These are phyloP conservation scores for Lepiota brunneoincarnata DNA, from an alignment of 768 basidiomycete species.

Conservation along the genomic window DNA sequence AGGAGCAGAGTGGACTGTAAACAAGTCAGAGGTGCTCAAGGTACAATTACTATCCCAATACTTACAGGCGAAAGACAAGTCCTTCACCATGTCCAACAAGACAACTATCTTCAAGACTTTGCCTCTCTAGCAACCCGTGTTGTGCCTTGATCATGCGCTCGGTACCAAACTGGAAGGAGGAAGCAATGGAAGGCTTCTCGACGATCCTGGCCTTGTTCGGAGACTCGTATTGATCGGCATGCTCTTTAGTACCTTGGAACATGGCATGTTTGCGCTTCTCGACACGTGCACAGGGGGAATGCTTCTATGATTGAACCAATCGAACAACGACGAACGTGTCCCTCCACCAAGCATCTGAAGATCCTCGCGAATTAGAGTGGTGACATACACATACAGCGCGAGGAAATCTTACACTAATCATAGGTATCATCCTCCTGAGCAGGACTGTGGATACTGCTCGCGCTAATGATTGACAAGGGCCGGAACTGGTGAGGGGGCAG, in stretches of 20 bases:
- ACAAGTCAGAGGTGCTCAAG: constrained; percentile 14
- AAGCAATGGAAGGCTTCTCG: constrained; percentile 67
- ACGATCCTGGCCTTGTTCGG: constrained; percentile 48
- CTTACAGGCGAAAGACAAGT: constrained; percentile 52
- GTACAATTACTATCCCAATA: constrained; percentile 5
- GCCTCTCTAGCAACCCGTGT: constrained; percentile 58
- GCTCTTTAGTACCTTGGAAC: constrained; percentile 28
- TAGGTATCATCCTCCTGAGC: constrained; percentile 73
- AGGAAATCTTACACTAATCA: constrained; percentile 61
- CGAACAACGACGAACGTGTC: constrained; percentile 67
- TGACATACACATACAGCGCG: not conserved
- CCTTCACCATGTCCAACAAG: constrained; percentile 68
- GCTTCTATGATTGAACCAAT: constrained; percentile 63
- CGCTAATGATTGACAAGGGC: constrained; percentile 63
- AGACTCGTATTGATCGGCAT: constrained; percentile 32
- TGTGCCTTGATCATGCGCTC: constrained; percentile 68
- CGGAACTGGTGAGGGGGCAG: constrained; percentile 54
- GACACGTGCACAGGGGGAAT: constrained; percentile 65
- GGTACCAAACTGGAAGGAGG: constrained; percentile 63
- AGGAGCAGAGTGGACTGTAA: constrained; percentile 42
- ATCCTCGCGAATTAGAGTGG: not conserved
- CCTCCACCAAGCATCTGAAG: constrained; percentile 76
- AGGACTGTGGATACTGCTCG: constrained; percentile 45
- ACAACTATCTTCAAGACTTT: constrained; percentile 65
- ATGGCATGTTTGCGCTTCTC: constrained; percentile 60